Evolutionary conservation across 78 protist genomes (phyloP).

Genomic region (Dictyostelium purpureum): DNA sequence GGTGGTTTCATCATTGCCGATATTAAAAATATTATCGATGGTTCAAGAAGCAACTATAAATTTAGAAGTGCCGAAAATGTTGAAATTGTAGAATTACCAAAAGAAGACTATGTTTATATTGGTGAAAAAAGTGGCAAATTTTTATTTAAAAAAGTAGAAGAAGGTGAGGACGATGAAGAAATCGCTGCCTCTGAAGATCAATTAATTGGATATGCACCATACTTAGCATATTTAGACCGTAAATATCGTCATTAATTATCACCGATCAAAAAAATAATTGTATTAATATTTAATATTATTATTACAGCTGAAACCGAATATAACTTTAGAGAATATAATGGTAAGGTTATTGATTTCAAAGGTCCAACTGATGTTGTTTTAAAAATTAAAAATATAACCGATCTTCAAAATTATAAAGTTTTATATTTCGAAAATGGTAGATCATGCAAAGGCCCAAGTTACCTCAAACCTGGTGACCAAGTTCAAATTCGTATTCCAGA

Average conservation of each 20-base stretch:
- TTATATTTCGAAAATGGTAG: slow-evolving; percentile 52
- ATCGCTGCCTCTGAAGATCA: neutral
- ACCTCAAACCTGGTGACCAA: slow-evolving; percentile 4
- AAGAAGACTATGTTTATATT: neutral
- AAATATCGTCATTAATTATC: neutral
- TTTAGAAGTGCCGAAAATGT: slow-evolving; percentile 68
- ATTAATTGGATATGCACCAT: slow-evolving; percentile 15
- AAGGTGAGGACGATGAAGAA: slow-evolving; percentile 6
- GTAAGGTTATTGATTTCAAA: slow-evolving; percentile 21
- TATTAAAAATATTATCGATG: slow-evolving; percentile 48
- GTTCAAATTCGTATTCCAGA: slow-evolving; percentile 41
- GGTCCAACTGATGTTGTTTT: slow-evolving; percentile 39
- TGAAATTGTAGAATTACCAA: slow-evolving; percentile 23
- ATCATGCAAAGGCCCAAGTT: slow-evolving; percentile 12
- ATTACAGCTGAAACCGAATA: slow-evolving; percentile 14
- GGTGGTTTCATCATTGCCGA: slow-evolving; percentile 71
- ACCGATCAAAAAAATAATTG: neutral
- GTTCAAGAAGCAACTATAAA: slow-evolving; percentile 19
- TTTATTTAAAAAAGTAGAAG: slow-evolving; percentile 4
- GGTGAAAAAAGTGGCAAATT: neutral
- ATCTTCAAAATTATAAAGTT: neutral
- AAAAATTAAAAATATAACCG: neutral
- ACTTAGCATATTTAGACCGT: neutral
- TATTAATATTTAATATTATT: neutral
- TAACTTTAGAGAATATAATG: slow-evolving; percentile 5